Evolutionary conservation across 768 basidiomycete species (phyloP).

Genomic region (Collybia mongolica): DNA sequence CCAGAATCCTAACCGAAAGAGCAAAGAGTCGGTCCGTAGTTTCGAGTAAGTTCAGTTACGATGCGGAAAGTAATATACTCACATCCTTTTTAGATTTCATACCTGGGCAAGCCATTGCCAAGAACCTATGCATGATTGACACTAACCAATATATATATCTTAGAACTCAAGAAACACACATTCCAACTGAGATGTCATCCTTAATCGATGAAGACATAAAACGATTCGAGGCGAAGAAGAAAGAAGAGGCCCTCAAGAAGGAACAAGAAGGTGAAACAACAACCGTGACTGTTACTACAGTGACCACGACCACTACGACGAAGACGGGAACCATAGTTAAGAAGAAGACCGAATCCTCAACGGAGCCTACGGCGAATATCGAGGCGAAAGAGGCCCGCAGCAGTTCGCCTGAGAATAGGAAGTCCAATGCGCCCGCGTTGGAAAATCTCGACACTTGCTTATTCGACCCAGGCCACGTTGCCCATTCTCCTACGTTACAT

Average conservation of each 20-base stretch:
- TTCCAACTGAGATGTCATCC: constrained; percentile 32
- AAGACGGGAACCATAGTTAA: constrained; percentile 6
- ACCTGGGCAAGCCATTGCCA: constrained; percentile 25
- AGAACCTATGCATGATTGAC: neutral
- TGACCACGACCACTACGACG: constrained; percentile 18
- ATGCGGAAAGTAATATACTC: neutral
- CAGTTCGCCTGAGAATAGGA: neutral
- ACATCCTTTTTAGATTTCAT: constrained; percentile 24
- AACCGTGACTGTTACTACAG: constrained; percentile 18
- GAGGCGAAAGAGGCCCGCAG: neutral
- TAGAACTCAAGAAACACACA: constrained; percentile 25
- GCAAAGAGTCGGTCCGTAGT: constrained; percentile 47
- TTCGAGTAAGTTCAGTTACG: constrained; percentile 32
- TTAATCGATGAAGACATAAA: constrained; percentile 35
- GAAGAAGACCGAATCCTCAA: constrained; percentile 22
- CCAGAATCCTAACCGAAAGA: constrained; percentile 39
- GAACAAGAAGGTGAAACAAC: constrained; percentile 20
- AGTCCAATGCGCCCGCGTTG: constrained; percentile 2
- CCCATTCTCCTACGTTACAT: constrained; percentile 4
- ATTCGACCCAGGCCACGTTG: constrained; percentile 12
- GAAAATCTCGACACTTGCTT: constrained; percentile 9
- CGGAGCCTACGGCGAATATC: neutral
- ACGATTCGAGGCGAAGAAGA: constrained; percentile 28
- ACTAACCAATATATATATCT: neutral
- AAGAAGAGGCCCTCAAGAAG: constrained; percentile 19